Conservation (phyloP, 75 land plant genomes). For the Cupressus sempervirens region DNA sequence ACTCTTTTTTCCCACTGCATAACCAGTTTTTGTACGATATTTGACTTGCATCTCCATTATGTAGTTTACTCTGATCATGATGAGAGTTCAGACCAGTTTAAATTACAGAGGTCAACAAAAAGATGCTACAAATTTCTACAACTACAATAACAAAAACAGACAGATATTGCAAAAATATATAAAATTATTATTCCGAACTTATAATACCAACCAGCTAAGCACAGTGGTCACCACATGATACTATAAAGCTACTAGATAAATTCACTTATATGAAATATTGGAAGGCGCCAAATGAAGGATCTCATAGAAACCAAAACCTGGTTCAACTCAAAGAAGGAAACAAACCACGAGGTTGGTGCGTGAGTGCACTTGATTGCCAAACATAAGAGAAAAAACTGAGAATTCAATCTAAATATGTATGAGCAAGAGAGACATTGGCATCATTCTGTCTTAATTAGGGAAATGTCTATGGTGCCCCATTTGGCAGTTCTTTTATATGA, state of each 20-base stretch:
- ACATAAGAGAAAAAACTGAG: neutral
- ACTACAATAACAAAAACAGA: neutral
- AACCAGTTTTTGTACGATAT: neutral
- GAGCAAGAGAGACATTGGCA: neutral
- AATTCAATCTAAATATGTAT: neutral
- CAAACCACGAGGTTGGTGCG: neutral
- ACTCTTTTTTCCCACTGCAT: neutral
- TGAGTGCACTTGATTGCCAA: neutral
- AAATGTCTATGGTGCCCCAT: neutral
- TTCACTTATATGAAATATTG: conserved; percentile 1
- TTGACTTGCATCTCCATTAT: neutral
- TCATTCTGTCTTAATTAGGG: neutral
- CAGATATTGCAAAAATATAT: neutral
- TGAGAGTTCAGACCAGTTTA: neutral
- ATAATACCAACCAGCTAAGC: neutral
- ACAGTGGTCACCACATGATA: neutral
- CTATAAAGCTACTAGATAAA: neutral
- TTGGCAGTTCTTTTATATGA: neutral
- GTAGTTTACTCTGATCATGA: neutral
- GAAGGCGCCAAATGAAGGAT: neutral
- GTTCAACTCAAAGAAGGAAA: neutral
- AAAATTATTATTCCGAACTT: neutral
- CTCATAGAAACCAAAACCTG: neutral
- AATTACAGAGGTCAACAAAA: neutral
- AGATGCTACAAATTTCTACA: neutral